These are phyloP conservation scores for Leccinum aurantiacum DNA, from an alignment of 768 basidiomycete species.

Conservation along the genomic window DNA sequence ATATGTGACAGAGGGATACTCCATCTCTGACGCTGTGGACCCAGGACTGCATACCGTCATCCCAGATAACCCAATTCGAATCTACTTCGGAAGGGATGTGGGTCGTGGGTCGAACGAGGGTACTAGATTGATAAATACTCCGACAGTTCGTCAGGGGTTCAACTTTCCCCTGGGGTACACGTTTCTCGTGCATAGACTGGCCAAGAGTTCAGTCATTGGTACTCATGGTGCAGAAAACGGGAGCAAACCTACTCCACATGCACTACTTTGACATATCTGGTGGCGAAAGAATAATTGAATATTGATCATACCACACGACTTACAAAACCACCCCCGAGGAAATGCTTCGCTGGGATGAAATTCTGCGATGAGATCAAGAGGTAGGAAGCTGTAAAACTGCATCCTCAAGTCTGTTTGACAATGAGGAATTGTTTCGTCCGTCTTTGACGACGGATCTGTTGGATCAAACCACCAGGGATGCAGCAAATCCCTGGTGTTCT, in stretches of 20 bases:
- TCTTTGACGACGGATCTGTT: neutral
- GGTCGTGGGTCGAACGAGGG: conserved; percentile 19
- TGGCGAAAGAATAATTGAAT: conserved; percentile 46
- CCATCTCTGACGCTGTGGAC: conserved; percentile 21
- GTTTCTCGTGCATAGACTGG: conserved; percentile 12
- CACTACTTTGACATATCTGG: conserved; percentile 42
- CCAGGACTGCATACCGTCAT: conserved; percentile 33
- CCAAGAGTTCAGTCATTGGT: conserved; percentile 11
- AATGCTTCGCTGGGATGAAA: conserved; percentile 36
- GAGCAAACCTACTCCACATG: conserved; percentile 38
- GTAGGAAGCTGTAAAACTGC: conserved; percentile 31
- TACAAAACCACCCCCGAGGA: conserved; percentile 51
- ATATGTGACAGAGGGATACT: conserved; percentile 42
- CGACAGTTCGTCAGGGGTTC: conserved; percentile 28
- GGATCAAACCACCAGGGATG: conserved; percentile 29
- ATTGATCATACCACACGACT: conserved; percentile 48
- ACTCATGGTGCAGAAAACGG: neutral
- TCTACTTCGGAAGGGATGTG: conserved; percentile 19
- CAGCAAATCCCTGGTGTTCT: conserved; percentile 1
- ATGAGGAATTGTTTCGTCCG: conserved; percentile 16
- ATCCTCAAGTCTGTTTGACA: conserved; percentile 24
- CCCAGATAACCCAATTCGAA: conserved; percentile 22
- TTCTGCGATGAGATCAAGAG: conserved; percentile 31
- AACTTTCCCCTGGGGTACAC: conserved; percentile 13
- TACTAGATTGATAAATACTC: conserved; percentile 12